Evolutionary conservation across 2,329 filamentous ascomycete genomes (phyloP).

Genomic region (Penicillium sp.): DNA sequence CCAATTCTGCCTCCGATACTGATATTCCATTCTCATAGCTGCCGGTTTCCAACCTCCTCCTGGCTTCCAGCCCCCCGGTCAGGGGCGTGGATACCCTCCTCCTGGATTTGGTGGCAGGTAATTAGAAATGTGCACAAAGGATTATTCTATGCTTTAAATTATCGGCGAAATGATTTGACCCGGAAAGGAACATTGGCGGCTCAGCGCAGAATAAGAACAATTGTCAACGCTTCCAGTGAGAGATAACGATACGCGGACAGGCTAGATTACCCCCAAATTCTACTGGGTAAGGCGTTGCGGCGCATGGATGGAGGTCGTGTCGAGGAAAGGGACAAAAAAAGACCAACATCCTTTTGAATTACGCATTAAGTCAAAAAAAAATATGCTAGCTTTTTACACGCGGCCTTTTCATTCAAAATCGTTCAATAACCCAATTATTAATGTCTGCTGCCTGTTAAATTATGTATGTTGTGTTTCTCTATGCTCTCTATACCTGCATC

Average conservation of each 20-base stretch:
- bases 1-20: slow-evolving; percentile 26
- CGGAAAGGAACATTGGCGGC: slow-evolving; percentile 13
- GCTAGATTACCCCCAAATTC: slow-evolving; percentile 29
- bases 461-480: too few relatives aligned
- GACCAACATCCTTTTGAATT: slow-evolving; percentile 20
- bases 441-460: background rate
- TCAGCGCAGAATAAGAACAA: slow-evolving; percentile 10
- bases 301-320: slow-evolving; percentile 39
- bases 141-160: slow-evolving; percentile 25
- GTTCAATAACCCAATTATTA: background rate
- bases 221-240: slow-evolving; percentile 16
- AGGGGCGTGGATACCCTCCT: slow-evolving; percentile 53
- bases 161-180: slow-evolving; percentile 22
- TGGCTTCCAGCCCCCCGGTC: slow-evolving; percentile 70
- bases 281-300: slow-evolving; percentile 43
- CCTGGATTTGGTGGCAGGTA: slow-evolving; percentile 49
- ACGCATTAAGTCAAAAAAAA: slow-evolving; percentile 19
- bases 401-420: slow-evolving; percentile 1
- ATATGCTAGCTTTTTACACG: slow-evolving; percentile 15
- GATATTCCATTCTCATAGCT: slow-evolving; percentile 44
- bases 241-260: slow-evolving; percentile 20
- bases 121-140: slow-evolving; percentile 23
- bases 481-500: background rate
- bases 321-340: slow-evolving; percentile 29
- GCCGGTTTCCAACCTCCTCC: slow-evolving; percentile 59